phyloP scores from a whole-genome alignment of 2,329 filamentous ascomycete species.

The Fusarium scirpi region DNA sequence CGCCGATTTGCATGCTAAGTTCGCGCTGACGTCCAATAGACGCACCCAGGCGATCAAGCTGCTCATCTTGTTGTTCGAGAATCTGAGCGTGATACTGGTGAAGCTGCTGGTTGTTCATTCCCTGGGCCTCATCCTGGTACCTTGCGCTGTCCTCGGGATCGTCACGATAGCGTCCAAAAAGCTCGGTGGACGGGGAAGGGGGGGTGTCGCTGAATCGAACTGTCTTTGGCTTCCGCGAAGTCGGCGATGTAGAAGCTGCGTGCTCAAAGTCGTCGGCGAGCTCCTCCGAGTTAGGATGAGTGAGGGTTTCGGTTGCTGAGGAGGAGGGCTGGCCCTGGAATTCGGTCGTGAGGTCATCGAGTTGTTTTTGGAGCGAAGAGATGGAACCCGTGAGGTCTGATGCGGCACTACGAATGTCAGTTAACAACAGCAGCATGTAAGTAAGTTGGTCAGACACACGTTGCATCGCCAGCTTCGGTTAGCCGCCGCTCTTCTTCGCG shows the following conservation, averaged over 20 bases:
- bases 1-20: constrained; percentile 93
- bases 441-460: constrained; percentile 57
- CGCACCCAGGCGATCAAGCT: constrained; percentile 88
- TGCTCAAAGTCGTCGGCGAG: constrained; percentile 74
- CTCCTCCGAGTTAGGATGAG: constrained; percentile 72
- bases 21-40: constrained; percentile 91
- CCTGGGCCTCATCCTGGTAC: constrained; percentile 69
- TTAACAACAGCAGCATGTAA: not conserved
- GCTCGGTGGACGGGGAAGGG: constrained; percentile 54
- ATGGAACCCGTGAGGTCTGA: constrained; percentile 72
- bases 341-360: constrained; percentile 80
- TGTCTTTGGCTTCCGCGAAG: constrained; percentile 68
- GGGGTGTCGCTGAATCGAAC: constrained; percentile 85
- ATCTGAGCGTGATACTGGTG: constrained; percentile 85
- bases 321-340: constrained; percentile 76
- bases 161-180: constrained; percentile 75
- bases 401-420: constrained; percentile 54
- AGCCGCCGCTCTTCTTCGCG: constrained; percentile 73
- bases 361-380: constrained; percentile 76
- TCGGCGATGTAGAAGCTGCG: constrained; percentile 60
- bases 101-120: constrained; percentile 84
- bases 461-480: constrained; percentile 71
- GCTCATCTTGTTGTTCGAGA: constrained; percentile 89
- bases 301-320: constrained; percentile 63
- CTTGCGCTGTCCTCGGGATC: constrained; percentile 69